These are phyloP conservation scores for Ogataea polymorpha DNA, from an alignment of 805 yeast genomes.

Conservation along the genomic window DNA sequence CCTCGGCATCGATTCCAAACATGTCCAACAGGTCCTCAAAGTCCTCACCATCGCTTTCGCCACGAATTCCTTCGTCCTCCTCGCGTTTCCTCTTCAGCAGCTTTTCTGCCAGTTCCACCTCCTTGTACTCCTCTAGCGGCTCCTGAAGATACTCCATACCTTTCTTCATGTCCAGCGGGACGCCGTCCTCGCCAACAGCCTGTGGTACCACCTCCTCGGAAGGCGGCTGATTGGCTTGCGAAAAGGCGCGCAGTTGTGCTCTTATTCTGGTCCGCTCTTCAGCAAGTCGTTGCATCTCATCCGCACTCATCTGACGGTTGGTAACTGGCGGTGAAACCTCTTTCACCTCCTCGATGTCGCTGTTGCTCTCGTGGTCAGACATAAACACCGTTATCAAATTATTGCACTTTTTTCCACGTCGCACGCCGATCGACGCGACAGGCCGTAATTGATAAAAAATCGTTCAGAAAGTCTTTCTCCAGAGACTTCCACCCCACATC, in stretches of 20 bases:
- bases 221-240: slow-evolving; percentile 6
- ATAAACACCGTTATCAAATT: slow-evolving; percentile 1
- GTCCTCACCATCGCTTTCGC: slow-evolving; percentile 27
- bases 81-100: slow-evolving; percentile 25
- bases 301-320: slow-evolving; percentile 10
- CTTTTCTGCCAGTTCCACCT: slow-evolving; percentile 22
- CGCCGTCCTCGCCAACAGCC: slow-evolving; percentile 16
- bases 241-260: slow-evolving; percentile 8
- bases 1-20: slow-evolving; percentile 33
- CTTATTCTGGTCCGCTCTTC: slow-evolving; percentile 8
- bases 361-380: slow-evolving; percentile 4
- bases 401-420: neutral
- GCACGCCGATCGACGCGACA: slow-evolving; percentile 6
- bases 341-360: slow-evolving; percentile 7
- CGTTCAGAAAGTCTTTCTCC: slow-evolving; percentile 1
- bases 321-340: slow-evolving; percentile 8
- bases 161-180: slow-evolving; percentile 25
- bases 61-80: slow-evolving; percentile 29
- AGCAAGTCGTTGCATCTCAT: slow-evolving; percentile 10
- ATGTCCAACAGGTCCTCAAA: slow-evolving; percentile 31
- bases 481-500: slow-evolving; percentile 7
- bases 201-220: slow-evolving; percentile 3
- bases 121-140: slow-evolving; percentile 20
- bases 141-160: slow-evolving; percentile 27
- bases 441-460: neutral